Evolutionary conservation across 257 asterid genomes (phyloP), one percentile per base, ranked within the genome.

Genomic region (Asclepias syriaca): DNA sequence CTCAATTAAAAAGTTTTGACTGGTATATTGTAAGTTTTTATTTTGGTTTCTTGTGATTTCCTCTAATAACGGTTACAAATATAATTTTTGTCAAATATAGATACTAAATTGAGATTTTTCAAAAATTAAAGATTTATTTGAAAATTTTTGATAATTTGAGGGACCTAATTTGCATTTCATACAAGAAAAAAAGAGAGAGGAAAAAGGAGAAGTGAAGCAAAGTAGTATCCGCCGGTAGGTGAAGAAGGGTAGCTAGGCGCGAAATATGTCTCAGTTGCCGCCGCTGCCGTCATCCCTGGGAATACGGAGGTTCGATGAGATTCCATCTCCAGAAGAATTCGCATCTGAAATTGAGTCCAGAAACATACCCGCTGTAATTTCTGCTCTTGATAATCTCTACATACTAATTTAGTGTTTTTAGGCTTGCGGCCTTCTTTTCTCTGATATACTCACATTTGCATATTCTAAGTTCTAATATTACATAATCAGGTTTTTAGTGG

Each of bases 271-370:
- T 43, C 29, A 66, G 72, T 8, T 18, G 12, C 15, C n/a, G 19
- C 29, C 58, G 18, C n/a, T 66, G 53, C 10, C 75, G 54, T 56
- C 64, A 34, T 65, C 29, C 22, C 77, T 75, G 81, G 86, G 68
- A 71, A 79, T 88, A 66, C 91, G 72, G 46, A 83, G 77, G 2
- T 79, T 81, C 71, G 65, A 79, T 18, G 78, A 65, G 68, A 83
- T 85, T 69, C 99, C 96, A 16, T 83, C 96, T 63, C 81, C 90
- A 2, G 87, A 88, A 70, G 89, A 88, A 32, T 95, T 95, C 66
- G 64, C 75, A 77, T 81, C 86, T 70, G 84, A 75, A 74, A 90
- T 95, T 80, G 99, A 92, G 71, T 77, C 80, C 16, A 84, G 74
- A 61, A 88, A 88, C 66, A 84, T 86, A 50, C 96, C 99, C 46